These are phyloP conservation scores for Xanthoceras sorbifolium DNA, from an alignment of 345 rosid genomes.

Conservation along the genomic window DNA sequence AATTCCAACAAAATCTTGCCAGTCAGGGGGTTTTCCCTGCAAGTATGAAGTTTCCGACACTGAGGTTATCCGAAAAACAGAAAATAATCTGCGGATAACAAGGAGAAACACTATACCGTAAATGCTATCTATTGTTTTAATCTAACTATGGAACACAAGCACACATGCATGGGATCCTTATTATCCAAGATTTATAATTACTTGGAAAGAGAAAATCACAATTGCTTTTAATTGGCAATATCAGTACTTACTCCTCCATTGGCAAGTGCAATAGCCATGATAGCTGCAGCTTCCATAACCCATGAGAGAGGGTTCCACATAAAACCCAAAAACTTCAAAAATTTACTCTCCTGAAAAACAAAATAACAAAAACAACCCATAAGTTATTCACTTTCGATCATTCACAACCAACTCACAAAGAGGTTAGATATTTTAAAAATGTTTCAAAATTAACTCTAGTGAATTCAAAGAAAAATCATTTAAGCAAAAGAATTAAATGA, in stretches of 20 bases:
- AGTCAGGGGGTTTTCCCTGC: constrained; percentile 67
- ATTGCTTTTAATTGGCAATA: too few relatives aligned
- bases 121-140: too few relatives aligned
- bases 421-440: too few relatives aligned
- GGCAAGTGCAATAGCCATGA: constrained; percentile 76
- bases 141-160: neutral
- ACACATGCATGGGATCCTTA: too few relatives aligned
- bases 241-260: constrained; percentile 57
- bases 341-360: constrained; percentile 53
- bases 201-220: too few relatives aligned
- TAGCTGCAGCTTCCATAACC: constrained; percentile 81
- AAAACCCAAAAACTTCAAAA: constrained; percentile 62
- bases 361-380: neutral
- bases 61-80: neutral
- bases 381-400: neutral
- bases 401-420: neutral
- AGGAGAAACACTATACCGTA: neutral
- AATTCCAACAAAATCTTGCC: constrained; percentile 76
- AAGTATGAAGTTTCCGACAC: neutral
- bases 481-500: too few relatives aligned
- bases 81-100: neutral
- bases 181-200: too few relatives aligned
- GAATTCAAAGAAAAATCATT: too few relatives aligned
- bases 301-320: constrained; percentile 82
- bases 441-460: too few relatives aligned